Conservation (phyloP, 345 rosid species). For the Aquilaria sinensis region DNA sequence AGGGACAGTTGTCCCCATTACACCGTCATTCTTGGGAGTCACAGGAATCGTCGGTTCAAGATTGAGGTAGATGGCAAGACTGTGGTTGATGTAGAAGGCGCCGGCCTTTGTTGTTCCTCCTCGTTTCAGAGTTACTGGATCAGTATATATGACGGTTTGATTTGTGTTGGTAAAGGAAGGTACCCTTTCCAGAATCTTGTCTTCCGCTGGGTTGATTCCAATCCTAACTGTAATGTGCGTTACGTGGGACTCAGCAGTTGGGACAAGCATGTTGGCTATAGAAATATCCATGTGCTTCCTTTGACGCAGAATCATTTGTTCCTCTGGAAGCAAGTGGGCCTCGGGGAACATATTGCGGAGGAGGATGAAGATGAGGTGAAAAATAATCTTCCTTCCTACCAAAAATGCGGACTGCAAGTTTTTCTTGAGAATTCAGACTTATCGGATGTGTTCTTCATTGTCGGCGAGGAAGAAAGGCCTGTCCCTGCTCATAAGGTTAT, state of each 20-base stretch:
- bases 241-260: constrained; percentile 93
- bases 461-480: constrained; percentile 53
- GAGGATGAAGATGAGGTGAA: constrained; percentile 42
- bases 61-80: constrained; percentile 86
- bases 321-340: constrained; percentile 86
- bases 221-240: constrained; percentile 72
- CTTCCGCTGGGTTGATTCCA: constrained; percentile 83
- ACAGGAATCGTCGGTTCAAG: constrained; percentile 80
- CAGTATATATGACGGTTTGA: constrained; percentile 84
- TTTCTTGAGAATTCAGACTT: constrained; percentile 85
- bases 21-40: constrained; percentile 92
- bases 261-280: constrained; percentile 95
- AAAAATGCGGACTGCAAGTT: constrained; percentile 78
- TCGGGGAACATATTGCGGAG: constrained; percentile 36
- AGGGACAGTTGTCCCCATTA: constrained; percentile 92
- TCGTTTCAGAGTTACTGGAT: constrained; percentile 95
- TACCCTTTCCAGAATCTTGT: constrained; percentile 96
- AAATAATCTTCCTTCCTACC: constrained; percentile 32
- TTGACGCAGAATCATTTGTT: constrained; percentile 66
- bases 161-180: constrained; percentile 81
- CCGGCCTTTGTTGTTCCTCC: constrained; percentile 72
- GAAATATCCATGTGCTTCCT: constrained; percentile 88
- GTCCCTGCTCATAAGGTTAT: constrained; percentile 90
- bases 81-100: constrained; percentile 73
- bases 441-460: constrained; percentile 62